Conservation (phyloP, 2,329 filamentous ascomycete genomes). For the Trichoderma koningii region DNA sequence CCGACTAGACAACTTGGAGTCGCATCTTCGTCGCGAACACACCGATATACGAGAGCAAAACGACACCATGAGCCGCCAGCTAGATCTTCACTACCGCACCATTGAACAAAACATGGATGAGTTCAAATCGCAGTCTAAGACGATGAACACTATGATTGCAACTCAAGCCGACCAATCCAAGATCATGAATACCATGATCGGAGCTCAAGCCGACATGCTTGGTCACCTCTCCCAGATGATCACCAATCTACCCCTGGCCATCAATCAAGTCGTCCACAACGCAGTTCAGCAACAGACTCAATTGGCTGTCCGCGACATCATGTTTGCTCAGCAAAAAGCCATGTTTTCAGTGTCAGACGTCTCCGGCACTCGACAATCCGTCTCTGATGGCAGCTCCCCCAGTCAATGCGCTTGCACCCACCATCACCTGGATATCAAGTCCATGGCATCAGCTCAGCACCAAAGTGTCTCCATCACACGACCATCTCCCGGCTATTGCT, state of each 20-base stretch:
- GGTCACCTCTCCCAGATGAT: slow-evolving; percentile 35
- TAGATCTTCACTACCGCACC: slow-evolving; percentile 34
- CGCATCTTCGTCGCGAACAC: slow-evolving; percentile 29
- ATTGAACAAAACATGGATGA: slow-evolving; percentile 31
- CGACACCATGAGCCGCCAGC: slow-evolving; percentile 33
- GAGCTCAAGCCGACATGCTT: slow-evolving; percentile 31
- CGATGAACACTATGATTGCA: slow-evolving; percentile 28
- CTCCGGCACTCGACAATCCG: not conserved
- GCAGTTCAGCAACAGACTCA: slow-evolving; percentile 34
- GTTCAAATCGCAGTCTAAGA: slow-evolving; percentile 28
- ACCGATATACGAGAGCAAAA: slow-evolving; percentile 34
- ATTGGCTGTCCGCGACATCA: slow-evolving; percentile 30
- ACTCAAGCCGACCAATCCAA: slow-evolving; percentile 29
- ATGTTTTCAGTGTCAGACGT: slow-evolving; percentile 22
- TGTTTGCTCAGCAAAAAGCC: slow-evolving; percentile 33
- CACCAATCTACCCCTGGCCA: slow-evolving; percentile 33
- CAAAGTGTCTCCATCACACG: not conserved
- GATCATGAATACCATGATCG: slow-evolving; percentile 31
- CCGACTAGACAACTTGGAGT: slow-evolving; percentile 25
- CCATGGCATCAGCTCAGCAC: slow-evolving; percentile 10
- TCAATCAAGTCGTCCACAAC: slow-evolving; percentile 34
- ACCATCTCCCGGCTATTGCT: not conserved
- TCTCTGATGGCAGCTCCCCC: not conserved
- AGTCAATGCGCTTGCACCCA: slow-evolving; percentile 5
- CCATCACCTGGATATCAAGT: slow-evolving; percentile 12